A percentile compares a stretch with the other conserved stretches of the same genome.
Conservation (phyloP, 139 green algal species). For the Chlorella sp. region DNA sequence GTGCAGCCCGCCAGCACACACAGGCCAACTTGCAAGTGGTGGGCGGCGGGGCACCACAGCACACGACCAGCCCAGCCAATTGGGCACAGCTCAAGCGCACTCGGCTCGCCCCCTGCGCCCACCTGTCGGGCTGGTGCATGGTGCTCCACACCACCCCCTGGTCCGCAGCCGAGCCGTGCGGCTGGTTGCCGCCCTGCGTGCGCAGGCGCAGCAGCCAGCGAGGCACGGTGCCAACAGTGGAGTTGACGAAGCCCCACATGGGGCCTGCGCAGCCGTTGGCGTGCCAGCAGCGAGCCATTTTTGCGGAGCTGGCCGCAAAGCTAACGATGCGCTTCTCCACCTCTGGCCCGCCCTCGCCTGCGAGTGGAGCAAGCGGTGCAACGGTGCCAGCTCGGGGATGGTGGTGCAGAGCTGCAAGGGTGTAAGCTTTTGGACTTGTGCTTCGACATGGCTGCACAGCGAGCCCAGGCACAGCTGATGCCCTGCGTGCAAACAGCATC, state of each 20-base stretch:
- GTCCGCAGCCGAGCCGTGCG: not conserved
- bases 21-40: not conserved
- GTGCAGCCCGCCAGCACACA: not conserved
- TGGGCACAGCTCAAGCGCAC: no score
- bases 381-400: no score
- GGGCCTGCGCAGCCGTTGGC: not conserved
- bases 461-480: no score
- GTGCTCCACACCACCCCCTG: not conserved
- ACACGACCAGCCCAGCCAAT: not conserved
- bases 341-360: not conserved
- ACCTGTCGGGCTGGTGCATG: conserved; percentile 5
- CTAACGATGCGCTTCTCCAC: not conserved
- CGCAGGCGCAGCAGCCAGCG: not conserved
- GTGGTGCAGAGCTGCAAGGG: no score
- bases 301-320: not conserved
- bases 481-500: no score
- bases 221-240: not conserved
- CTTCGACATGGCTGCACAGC: no score
- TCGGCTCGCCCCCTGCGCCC: not conserved
- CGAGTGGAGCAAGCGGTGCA: not conserved
- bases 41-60: no score
- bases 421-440: no score
- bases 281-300: not conserved
- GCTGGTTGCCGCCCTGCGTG: not conserved
- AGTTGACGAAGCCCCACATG: not conserved